phyloP scores from a whole-genome alignment of 768 basidiomycete species.

The Scleroderma citrinum region DNA sequence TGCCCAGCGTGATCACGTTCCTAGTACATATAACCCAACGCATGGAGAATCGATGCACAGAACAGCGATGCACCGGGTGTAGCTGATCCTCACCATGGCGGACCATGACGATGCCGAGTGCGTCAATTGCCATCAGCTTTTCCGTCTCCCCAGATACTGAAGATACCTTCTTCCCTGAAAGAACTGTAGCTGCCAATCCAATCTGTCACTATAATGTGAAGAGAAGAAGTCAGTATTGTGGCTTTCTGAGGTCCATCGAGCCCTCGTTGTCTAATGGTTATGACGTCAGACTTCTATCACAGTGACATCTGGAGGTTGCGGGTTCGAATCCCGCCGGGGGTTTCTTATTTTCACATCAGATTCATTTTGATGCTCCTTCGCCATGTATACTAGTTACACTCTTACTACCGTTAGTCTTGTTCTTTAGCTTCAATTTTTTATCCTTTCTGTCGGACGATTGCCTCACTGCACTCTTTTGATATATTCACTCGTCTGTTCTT shows the following conservation, averaged over 20 bases:
- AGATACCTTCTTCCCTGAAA: conserved; percentile 76
- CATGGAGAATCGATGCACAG: neutral
- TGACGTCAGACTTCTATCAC: conserved; percentile 75
- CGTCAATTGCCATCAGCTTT: conserved; percentile 72
- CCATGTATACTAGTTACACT: no score
- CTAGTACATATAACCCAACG: conserved; percentile 29
- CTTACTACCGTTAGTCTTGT: no score
- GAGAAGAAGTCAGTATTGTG: no score
- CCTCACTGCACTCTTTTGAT: no score
- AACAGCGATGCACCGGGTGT: conserved; percentile 47
- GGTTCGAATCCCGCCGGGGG: conserved; percentile 85
- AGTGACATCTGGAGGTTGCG: conserved; percentile 59
- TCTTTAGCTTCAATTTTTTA: no score
- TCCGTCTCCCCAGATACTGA: conserved; percentile 54
- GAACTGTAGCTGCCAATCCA: conserved; percentile 56
- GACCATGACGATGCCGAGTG: conserved; percentile 83
- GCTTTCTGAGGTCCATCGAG: no score
- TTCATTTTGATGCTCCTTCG: no score
- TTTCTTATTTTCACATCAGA: conserved; percentile 24
- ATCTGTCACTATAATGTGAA: neutral
- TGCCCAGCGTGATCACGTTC: conserved; percentile 67
- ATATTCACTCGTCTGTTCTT: no score
- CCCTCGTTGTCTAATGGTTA: conserved; percentile 88
- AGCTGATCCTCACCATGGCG: conserved; percentile 77
- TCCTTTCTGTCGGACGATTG: no score